Percentiles rank a stretch among this genome's conserved stretches.
These are phyloP conservation scores for Hanseniaspora guilliermondii DNA, from an alignment of 805 yeast species.

Conservation along the genomic window DNA sequence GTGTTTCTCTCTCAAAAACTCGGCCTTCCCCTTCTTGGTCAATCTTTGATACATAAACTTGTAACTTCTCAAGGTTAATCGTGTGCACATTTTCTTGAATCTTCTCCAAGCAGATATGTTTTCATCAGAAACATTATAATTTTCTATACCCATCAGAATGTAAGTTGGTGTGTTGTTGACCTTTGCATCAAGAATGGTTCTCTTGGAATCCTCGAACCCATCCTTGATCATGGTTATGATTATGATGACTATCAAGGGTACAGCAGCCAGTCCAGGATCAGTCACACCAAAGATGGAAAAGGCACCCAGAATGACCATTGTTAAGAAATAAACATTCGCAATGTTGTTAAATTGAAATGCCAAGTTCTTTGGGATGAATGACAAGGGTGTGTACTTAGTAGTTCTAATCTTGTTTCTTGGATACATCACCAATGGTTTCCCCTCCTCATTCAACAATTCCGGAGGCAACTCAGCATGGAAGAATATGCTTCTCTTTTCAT, in stretches of 20 bases:
- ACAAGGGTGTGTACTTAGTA: conserved; percentile 83
- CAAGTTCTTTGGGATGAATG: conserved; percentile 78
- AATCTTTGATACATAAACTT: conserved; percentile 22
- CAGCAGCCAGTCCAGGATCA: conserved; percentile 59
- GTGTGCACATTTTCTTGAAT: conserved; percentile 44
- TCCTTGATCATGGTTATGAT: conserved; percentile 64
- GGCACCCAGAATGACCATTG: conserved; percentile 65
- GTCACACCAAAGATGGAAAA: conserved; percentile 72
- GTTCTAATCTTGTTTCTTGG: conserved; percentile 89
- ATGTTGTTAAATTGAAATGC: conserved; percentile 70
- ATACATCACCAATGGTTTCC: conserved; percentile 47
- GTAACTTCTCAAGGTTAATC: conserved; percentile 22
- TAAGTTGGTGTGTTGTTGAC: conserved; percentile 65
- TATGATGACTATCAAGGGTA: conserved; percentile 69
- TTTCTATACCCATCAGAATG: conserved; percentile 42
- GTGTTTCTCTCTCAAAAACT: conserved; percentile 27
- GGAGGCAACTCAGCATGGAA: conserved; percentile 53
- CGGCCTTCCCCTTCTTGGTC: conserved; percentile 30
- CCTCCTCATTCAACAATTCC: conserved; percentile 44
- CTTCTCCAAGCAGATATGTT: conserved; percentile 56
- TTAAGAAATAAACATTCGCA: conserved; percentile 80
- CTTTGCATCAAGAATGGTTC: conserved; percentile 60
- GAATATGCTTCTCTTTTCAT: conserved; percentile 39
- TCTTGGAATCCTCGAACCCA: conserved; percentile 68
- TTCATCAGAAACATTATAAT: conserved; percentile 52